Evolutionary conservation across 2,329 filamentous ascomycete genomes (phyloP), one percentile per base, ranked within the genome.

Genomic region (Ophiostoma sp.): DNA sequence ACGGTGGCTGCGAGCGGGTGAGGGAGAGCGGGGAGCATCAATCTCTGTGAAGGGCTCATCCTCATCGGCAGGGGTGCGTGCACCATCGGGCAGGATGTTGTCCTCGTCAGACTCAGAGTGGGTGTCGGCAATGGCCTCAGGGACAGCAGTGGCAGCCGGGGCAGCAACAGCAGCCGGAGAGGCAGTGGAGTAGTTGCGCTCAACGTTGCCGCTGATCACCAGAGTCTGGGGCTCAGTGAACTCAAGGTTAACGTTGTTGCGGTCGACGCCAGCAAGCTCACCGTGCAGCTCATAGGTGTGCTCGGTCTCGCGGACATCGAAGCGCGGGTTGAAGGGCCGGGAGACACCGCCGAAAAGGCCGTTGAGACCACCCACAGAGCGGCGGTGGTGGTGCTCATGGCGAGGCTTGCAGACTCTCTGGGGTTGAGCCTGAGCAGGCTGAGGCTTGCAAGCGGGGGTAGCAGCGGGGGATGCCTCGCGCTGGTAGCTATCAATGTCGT

Each of bases 211-310:
- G 73, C 88, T 89, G 80, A 96, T 85, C 76, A 89, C 86, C 59
- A 95, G 84, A 19, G 92, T 94, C 83, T 93, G 90, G 57, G 87
- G 85, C 80, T 95, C 92, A 74, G 89, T 90, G 85, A 95, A 95
- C 79, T 95, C 92, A 79, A 95, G 92, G 80, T 87, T 85, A 79
- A 96, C 85, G 78, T 94, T 85, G 78, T 93, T 89, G 83, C 93
- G 92, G 75, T 88, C 87, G 77, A 95, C 85, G 72, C 93, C 93
- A 0, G 93, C 91, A 6, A 95, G 88, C 82, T 95, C 93, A 78
- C 93, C 93, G 78, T 95, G 89, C 25, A 95, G 90, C 82, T 95
- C 91, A 80, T 94, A 95, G 76, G 84, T 81, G 6, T 89, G 82
- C 75, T 87, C 87, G 15, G 87, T 88, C 84, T 96, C 93, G 80